Base-by-base conservation (phyloP, 225 moss, liverwort and hornwort species). In the Thuidium tamariscinum region DNA sequence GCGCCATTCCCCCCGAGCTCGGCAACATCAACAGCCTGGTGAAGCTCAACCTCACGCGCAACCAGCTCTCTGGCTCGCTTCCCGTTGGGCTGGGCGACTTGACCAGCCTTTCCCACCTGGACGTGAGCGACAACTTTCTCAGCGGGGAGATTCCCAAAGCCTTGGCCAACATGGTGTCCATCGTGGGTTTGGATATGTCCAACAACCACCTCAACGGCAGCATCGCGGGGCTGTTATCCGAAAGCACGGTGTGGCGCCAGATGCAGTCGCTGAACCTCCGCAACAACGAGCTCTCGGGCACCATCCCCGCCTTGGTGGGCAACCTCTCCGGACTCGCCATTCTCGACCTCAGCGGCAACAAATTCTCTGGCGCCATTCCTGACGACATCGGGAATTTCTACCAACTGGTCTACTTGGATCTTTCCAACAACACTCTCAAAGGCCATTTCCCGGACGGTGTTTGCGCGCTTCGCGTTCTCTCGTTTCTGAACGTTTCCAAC, bases 91-190 rank as follows among this genome's bases (percentile, higher is more conserved):
- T 94, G 26, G 94, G 93, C n/a, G 90, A 90, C 42, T 73, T 94
- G 72, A 91, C 91, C 39, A 77, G 86, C 42, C 82, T 90, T 34
- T 80, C 88, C 46, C 85, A 88, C 44, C 80, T 95, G 44, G 93
- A 95, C 74, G 84, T 90, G 46, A 95, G 95, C 74, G 57, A 73
- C 55, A 95, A 95, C 69, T 70, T 83, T 16, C 90, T 95, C 51
- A 85, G 59, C 34, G 95, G 95, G 23, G 87, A 88, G 36, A 86
- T 95, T 39, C 95, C 94, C 5, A 90, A 86, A 26, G 91, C 94
- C 11, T 89, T 97, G 86, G 92, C 95, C 37, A 94, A 95, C 64
- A 83, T 97, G 89, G 91, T 93, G 18, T 91, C 97, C 11, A 93
- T 97, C 14, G 95, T 95, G 61, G 93, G 91, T 11, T 49, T 97